Evolutionary conservation across 2,329 filamentous ascomycete genomes (phyloP).

Genomic region (Dactylonectria estremocensis): DNA sequence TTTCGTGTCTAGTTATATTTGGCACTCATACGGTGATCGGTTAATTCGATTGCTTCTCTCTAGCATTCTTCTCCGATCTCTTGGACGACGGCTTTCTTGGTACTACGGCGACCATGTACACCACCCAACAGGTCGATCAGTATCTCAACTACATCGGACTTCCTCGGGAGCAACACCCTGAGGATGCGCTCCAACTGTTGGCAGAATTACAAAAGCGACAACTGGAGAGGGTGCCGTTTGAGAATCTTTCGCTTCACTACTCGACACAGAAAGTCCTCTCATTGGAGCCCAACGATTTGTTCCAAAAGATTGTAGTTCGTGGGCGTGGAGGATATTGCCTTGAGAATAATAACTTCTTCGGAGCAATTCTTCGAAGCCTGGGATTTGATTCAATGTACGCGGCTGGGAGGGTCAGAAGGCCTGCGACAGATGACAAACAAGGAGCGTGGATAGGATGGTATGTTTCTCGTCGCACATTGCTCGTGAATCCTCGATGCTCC

Average conservation of each 20-base stretch:
- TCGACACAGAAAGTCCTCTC: conserved; percentile 18
- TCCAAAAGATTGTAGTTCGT: conserved; percentile 20
- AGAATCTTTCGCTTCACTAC: conserved; percentile 31
- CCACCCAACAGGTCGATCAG: conserved; percentile 7
- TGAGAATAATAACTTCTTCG: conserved; percentile 33
- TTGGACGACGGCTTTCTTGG: background rate
- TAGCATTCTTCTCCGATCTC: background rate
- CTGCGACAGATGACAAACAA: background rate
- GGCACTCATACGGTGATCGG: background rate
- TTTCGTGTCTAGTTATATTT: background rate
- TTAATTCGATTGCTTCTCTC: background rate
- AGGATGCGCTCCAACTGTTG: conserved; percentile 13
- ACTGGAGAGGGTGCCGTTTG: conserved; percentile 28
- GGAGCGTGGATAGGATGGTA: conserved; percentile 24
- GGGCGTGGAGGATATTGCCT: conserved; percentile 30
- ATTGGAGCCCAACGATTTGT: conserved; percentile 15
- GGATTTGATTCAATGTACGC: conserved; percentile 22
- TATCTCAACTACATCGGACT: conserved; percentile 28
- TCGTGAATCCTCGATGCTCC: background rate
- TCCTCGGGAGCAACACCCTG: conserved; percentile 7
- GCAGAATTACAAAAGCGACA: conserved; percentile 27
- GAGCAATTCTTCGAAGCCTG: conserved; percentile 13
- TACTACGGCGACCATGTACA: conserved; percentile 10
- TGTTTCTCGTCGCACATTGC: background rate
- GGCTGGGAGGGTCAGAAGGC: conserved; percentile 16